A percentile compares a stretch with the other conserved stretches of the same genome.
Conservation (phyloP, 2,329 filamentous ascomycete genomes). For the Magnaporthiopsis poae region DNA sequence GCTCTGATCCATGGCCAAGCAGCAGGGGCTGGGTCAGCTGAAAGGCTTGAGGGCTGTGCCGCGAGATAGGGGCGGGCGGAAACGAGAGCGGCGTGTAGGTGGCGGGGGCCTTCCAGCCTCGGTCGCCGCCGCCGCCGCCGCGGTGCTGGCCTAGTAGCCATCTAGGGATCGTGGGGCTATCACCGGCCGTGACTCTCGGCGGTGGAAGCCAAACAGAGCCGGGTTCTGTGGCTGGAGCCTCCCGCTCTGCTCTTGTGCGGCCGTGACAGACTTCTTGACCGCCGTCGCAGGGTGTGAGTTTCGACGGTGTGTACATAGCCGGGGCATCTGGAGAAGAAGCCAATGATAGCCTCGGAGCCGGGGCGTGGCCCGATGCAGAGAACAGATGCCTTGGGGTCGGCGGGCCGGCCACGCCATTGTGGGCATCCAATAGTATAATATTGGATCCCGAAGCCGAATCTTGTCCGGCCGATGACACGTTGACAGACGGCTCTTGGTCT, state of each 20-base stretch:
- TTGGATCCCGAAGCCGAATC: too few relatives aligned
- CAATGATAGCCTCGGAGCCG: neutral
- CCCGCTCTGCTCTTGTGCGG: too few relatives aligned
- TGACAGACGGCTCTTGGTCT: too few relatives aligned
- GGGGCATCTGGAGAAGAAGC: too few relatives aligned
- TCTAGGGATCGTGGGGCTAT: neutral
- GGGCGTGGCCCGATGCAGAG: neutral
- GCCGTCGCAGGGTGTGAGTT: neutral
- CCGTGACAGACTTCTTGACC: neutral
- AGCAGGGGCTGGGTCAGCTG: neutral
- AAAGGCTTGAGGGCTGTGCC: neutral
- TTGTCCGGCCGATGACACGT: neutral
- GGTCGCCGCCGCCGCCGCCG: neutral
- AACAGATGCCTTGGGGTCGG: neutral
- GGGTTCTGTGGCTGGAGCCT: neutral
- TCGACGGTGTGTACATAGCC: neutral
- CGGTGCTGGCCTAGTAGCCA: neutral
- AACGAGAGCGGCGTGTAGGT: neutral
- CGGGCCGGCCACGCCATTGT: neutral
- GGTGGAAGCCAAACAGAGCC: neutral
- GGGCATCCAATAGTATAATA: neutral
- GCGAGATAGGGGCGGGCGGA: neutral
- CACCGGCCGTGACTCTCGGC: too few relatives aligned
- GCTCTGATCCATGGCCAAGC: neutral
- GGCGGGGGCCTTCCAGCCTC: neutral